phyloP scores from a whole-genome alignment of 306 rosid species.

The Vigna unguiculata region DNA sequence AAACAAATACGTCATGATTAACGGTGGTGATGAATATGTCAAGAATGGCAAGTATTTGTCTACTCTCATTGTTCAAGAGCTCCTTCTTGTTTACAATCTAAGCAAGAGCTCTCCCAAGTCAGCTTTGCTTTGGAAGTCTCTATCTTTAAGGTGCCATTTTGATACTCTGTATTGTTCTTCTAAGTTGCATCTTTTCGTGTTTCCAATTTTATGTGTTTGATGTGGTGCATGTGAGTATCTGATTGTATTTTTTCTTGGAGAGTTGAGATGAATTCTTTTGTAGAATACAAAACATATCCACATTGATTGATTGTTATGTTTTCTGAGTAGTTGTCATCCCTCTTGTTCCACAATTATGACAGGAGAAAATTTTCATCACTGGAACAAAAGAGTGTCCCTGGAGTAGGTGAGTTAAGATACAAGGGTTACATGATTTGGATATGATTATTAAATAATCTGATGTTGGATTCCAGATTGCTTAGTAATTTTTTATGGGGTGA shows the following conservation, averaged over 20 bases:
- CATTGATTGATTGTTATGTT: not conserved
- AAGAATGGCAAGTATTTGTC: constrained; percentile 14
- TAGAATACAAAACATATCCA: not conserved
- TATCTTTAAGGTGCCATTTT: constrained; percentile 31
- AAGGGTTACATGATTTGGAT: not conserved
- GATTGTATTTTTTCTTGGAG: not conserved
- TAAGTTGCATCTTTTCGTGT: not conserved
- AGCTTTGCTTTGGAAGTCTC: constrained; percentile 29
- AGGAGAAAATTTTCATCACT: not conserved
- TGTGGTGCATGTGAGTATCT: not conserved
- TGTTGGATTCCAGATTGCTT: not conserved
- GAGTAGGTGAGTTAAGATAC: constrained; percentile 1
- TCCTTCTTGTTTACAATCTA: constrained; percentile 11
- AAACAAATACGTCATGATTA: constrained; percentile 1
- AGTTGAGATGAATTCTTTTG: constrained; percentile 16
- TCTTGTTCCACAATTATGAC: not conserved
- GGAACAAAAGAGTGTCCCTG: constrained; percentile 5
- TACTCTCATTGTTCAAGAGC: not conserved
- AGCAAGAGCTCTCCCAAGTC: constrained; percentile 35
- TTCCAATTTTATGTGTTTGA: not conserved
- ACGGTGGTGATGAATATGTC: not conserved
- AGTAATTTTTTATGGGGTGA: constrained; percentile 9
- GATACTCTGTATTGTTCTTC: constrained; percentile 17
- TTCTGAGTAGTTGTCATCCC: not conserved
- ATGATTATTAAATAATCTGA: not conserved